These are phyloP conservation scores for Fusarium sp. DNA, from an alignment of 2,329 filamentous ascomycete genomes.

Conservation along the genomic window DNA sequence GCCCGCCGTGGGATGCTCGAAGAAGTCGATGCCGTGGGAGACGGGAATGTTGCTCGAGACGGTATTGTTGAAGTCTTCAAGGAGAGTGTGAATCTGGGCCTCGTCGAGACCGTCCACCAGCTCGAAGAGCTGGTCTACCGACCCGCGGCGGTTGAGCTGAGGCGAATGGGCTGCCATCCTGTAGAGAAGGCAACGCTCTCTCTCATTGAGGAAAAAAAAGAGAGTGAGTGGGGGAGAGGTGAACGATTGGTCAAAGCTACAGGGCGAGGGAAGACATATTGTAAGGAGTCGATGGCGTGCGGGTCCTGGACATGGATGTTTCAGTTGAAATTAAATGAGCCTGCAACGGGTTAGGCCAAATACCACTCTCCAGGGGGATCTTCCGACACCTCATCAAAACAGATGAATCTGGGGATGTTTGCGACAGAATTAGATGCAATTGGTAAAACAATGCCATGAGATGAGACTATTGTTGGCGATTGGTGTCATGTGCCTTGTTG, in stretches of 20 bases:
- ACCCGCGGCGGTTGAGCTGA: slow-evolving; percentile 19
- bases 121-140: slow-evolving; percentile 38
- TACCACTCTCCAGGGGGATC: slow-evolving; percentile 11
- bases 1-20: slow-evolving; percentile 15
- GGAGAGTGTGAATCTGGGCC: slow-evolving; percentile 29
- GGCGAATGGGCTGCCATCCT: slow-evolving; percentile 15
- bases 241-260: slow-evolving; percentile 30
- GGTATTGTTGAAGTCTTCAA: slow-evolving; percentile 36
- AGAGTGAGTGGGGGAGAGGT: slow-evolving; percentile 7
- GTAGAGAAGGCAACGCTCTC: slow-evolving; percentile 5
- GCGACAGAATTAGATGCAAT: background rate
- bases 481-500: background rate
- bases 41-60: slow-evolving; percentile 35
- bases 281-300: slow-evolving; percentile 3
- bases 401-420: background rate
- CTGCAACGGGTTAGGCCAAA: slow-evolving; percentile 10
- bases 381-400: slow-evolving; percentile 10
- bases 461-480: background rate
- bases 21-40: slow-evolving; percentile 32
- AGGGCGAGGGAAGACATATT: background rate
- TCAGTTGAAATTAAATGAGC: slow-evolving; percentile 15
- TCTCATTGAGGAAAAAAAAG: background rate
- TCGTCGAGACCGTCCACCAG: slow-evolving; percentile 35
- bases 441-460: background rate
- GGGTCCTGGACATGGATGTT: slow-evolving; percentile 18